Percentiles rank a stretch among this genome's conserved stretches.
These are phyloP conservation scores for Nematocida sp. DNA, from an alignment of 371 early-diverging fungal species.

Conservation along the genomic window DNA sequence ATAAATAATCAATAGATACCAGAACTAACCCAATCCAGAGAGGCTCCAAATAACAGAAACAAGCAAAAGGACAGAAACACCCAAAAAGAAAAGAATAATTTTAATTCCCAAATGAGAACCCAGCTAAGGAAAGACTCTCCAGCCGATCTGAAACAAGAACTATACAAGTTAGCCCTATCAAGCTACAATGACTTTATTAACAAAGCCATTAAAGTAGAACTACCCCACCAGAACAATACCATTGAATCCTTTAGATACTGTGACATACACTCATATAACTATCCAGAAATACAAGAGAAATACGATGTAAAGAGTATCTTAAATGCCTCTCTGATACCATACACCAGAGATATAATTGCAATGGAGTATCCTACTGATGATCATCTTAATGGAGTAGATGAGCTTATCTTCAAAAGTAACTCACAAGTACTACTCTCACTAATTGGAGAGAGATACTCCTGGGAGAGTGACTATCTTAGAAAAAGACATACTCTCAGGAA, in stretches of 20 bases:
- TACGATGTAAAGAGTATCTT: slow-evolving; percentile 5
- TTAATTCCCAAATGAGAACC: slow-evolving; percentile 10
- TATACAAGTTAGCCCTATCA: background rate
- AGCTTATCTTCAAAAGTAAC: slow-evolving; percentile 8
- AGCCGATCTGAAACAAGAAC: slow-evolving; percentile 1
- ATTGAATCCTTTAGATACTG: slow-evolving; percentile 3
- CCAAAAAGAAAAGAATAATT: background rate
- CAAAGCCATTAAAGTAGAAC: background rate
- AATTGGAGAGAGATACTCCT: slow-evolving; percentile 30
- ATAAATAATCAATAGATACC: no score
- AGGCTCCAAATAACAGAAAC: background rate
- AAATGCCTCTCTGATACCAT: slow-evolving; percentile 40
- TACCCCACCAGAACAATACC: background rate
- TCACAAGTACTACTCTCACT: slow-evolving; percentile 20
- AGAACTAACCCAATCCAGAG: no score
- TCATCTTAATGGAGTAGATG: background rate
- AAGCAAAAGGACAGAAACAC: no score
- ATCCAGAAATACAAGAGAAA: background rate
- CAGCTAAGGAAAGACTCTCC: background rate
- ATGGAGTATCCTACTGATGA: slow-evolving; percentile 47
- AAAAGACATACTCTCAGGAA: background rate
- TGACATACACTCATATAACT: slow-evolving; percentile 41
- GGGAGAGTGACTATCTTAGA: slow-evolving; percentile 41
- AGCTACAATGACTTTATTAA: background rate
- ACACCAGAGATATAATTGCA: slow-evolving; percentile 20